Percentiles rank a stretch among this genome's conserved stretches.
Conservation (phyloP, 306 rosid genomes). For the Acacia acuminata region DNA sequence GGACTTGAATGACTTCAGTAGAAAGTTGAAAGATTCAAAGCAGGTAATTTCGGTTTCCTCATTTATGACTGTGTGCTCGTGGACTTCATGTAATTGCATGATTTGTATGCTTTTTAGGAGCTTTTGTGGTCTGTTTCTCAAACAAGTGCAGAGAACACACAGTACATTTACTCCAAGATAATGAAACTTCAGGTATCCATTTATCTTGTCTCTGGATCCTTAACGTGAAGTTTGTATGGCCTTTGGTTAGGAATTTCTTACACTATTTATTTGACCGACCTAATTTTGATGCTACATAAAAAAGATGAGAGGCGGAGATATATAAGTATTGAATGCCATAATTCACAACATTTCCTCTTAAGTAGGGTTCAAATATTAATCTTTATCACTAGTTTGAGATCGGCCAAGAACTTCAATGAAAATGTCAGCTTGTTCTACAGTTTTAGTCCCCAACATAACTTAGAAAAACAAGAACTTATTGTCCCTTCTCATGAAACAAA, state of each 20-base stretch:
- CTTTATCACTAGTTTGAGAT: not conserved
- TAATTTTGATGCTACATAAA: not conserved
- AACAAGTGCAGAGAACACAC: conserved; percentile 94
- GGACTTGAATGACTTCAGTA: conserved; percentile 57
- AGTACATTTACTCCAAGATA: conserved; percentile 71
- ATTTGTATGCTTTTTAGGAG: conserved; percentile 53
- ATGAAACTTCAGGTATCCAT: conserved; percentile 78
- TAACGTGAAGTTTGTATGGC: conserved; percentile 24
- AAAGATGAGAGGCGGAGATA: not conserved
- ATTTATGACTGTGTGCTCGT: conserved; percentile 19
- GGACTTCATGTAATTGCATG: conserved; percentile 29
- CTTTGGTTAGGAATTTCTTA: not conserved
- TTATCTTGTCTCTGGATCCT: conserved; percentile 17
- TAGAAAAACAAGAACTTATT: not conserved
- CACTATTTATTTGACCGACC: not conserved
- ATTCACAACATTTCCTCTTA: not conserved
- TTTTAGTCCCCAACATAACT: not conserved
- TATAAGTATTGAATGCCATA: not conserved
- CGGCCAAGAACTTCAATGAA: not conserved
- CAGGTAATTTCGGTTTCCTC: conserved; percentile 57
- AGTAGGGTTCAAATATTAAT: not conserved
- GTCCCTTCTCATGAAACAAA: not conserved
- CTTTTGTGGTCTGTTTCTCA: conserved; percentile 82
- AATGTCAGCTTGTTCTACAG: not conserved
- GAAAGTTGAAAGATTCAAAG: conserved; percentile 74